Evolutionary conservation across 2,329 filamentous ascomycete species (phyloP).

Genomic region (Ophiocordyceps australis): DNA sequence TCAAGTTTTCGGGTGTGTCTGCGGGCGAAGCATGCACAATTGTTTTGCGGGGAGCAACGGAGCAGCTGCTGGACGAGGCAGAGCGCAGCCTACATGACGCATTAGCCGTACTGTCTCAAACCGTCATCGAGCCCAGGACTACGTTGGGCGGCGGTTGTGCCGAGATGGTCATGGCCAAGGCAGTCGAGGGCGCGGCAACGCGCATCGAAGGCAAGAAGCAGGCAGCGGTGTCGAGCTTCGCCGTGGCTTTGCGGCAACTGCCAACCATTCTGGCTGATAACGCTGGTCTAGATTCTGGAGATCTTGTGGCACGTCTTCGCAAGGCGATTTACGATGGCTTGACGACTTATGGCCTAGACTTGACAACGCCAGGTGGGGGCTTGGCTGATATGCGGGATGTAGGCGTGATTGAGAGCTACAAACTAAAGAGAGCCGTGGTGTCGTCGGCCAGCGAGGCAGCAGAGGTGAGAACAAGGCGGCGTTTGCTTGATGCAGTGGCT

Average conservation of each 20-base stretch:
- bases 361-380: slow-evolving; percentile 76
- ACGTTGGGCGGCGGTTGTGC: slow-evolving; percentile 91
- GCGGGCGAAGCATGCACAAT: slow-evolving; percentile 92
- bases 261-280: slow-evolving; percentile 97
- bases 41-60: slow-evolving; percentile 86
- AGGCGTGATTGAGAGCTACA: slow-evolving; percentile 95
- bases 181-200: slow-evolving; percentile 81
- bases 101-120: slow-evolving; percentile 89
- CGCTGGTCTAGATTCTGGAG: slow-evolving; percentile 86
- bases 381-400: slow-evolving; percentile 92
- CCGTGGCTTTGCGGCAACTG: slow-evolving; percentile 74
- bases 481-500: background rate
- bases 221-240: slow-evolving; percentile 79
- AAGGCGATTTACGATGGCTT: slow-evolving; percentile 92
- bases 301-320: slow-evolving; percentile 77
- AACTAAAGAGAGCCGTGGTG: slow-evolving; percentile 95
- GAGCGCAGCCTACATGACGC: slow-evolving; percentile 94
- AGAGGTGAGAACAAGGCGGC: slow-evolving; percentile 46
- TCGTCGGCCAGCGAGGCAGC: slow-evolving; percentile 91
- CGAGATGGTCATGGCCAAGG: slow-evolving; percentile 98
- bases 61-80: slow-evolving; percentile 91
- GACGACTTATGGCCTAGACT: slow-evolving; percentile 78
- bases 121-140: slow-evolving; percentile 81
- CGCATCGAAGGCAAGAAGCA: slow-evolving; percentile 96
- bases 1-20: slow-evolving; percentile 92